Conservation (phyloP, 225 moss, liverwort and hornwort genomes). For the Physcomitrellopsis africana region DNA sequence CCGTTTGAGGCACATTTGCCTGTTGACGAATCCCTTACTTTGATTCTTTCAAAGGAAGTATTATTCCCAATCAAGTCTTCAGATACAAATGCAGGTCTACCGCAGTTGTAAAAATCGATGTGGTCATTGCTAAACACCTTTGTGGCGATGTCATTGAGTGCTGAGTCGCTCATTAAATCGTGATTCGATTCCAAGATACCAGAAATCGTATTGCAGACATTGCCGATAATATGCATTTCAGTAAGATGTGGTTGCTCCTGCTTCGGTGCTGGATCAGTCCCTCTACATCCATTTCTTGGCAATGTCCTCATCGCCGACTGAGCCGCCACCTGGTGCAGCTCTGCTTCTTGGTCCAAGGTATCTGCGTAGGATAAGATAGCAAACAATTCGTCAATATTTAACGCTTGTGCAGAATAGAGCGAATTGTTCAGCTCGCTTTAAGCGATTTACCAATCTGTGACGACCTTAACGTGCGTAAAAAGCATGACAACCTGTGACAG, state of each 20-base stretch:
- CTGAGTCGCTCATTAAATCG: slow-evolving; percentile 8
- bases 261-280: not conserved
- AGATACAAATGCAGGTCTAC: slow-evolving; percentile 22
- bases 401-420: not conserved
- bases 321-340: slow-evolving; percentile 1
- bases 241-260: not conserved
- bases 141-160: slow-evolving; percentile 9
- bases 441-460: not conserved
- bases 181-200: slow-evolving; percentile 24
- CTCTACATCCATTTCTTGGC: slow-evolving; percentile 12
- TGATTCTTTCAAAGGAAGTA: slow-evolving; percentile 32
- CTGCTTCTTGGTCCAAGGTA: slow-evolving; percentile 10
- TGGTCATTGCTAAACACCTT: slow-evolving; percentile 28
- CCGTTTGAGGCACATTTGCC: not conserved
- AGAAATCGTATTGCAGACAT: slow-evolving; percentile 11
- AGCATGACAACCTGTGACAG: not conserved
- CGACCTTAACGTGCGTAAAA: not conserved
- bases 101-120: slow-evolving; percentile 35
- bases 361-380: slow-evolving; percentile 16
- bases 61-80: slow-evolving; percentile 48
- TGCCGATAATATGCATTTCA: not conserved
- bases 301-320: slow-evolving; percentile 1
- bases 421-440: not conserved
- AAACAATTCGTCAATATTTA: not conserved
- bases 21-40: slow-evolving; percentile 28